Conservation (phyloP, 768 basidiomycete species). For the Boletus rubescentipes region DNA sequence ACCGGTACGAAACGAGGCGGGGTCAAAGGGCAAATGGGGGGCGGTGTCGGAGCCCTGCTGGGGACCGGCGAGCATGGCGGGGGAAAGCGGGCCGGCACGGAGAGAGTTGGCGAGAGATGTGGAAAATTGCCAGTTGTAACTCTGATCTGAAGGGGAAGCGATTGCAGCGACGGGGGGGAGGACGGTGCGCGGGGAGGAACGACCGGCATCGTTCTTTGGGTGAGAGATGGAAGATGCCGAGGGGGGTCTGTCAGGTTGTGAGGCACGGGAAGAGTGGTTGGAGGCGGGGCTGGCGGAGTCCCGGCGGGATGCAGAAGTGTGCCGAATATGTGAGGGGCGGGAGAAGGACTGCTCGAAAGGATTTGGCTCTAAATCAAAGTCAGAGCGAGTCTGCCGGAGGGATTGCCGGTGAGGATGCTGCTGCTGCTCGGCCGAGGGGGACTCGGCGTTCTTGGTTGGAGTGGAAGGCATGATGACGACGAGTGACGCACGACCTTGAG, state of each 20-base stretch:
- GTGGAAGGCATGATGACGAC: conserved; percentile 34
- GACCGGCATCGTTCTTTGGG: conserved; percentile 32
- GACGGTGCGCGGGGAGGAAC: conserved; percentile 58
- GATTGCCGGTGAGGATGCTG: conserved; percentile 18
- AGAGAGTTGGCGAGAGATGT: conserved; percentile 71
- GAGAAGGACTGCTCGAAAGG: conserved; percentile 96
- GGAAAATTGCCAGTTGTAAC: conserved; percentile 62
- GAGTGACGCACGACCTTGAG: conserved; percentile 15
- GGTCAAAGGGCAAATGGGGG: conserved; percentile 57
- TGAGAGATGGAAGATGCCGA: conserved; percentile 34
- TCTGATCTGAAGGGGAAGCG: conserved; percentile 52
- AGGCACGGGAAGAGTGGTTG: conserved; percentile 39
- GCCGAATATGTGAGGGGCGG: conserved; percentile 52
- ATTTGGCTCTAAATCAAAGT: conserved; percentile 82
- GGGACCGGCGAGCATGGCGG: conserved; percentile 94
- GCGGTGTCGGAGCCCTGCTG: conserved; percentile 47
- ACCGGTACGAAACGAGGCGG: conserved; percentile 74
- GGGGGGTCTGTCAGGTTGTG: conserved; percentile 31
- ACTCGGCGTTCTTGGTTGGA: conserved; percentile 37
- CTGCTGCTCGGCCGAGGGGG: conserved; percentile 22
- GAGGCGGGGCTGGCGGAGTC: conserved; percentile 34
- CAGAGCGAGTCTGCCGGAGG: conserved; percentile 52
- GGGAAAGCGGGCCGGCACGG: conserved; percentile 90
- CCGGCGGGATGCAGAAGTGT: conserved; percentile 35
- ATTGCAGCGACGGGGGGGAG: conserved; percentile 82